Conservation (phyloP, 371 early-diverging fungal species). For the Capillidium rhysosporum region DNA sequence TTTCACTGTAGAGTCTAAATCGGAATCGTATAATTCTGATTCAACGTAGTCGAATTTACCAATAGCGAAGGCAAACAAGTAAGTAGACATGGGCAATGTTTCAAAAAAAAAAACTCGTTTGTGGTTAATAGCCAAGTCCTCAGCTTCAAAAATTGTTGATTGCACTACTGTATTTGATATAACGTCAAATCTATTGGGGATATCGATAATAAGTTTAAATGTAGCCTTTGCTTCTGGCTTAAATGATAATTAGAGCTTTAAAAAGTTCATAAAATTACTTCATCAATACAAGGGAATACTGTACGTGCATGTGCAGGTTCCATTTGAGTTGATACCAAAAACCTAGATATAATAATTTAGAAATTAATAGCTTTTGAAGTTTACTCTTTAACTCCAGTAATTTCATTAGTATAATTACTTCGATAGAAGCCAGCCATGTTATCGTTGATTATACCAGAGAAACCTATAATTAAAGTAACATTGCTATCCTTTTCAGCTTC, state of each 20-base stretch:
- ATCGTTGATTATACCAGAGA: slow-evolving; percentile 52
- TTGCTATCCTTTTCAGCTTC: background rate
- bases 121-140: background rate
- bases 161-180: slow-evolving; percentile 77
- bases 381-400: slow-evolving; percentile 20
- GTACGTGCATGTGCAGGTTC: slow-evolving; percentile 83
- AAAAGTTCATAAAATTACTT: slow-evolving; percentile 12
- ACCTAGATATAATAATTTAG: too few species aligned
- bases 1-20: slow-evolving; percentile 34
- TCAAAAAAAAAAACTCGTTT: too few species aligned
- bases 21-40: slow-evolving; percentile 31
- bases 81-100: slow-evolving; percentile 5
- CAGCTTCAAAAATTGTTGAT: slow-evolving; percentile 74
- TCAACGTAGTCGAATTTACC: slow-evolving; percentile 85
- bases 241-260: too few species aligned
- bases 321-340: slow-evolving; percentile 73
- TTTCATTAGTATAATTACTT: slow-evolving; percentile 37
- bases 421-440: slow-evolving; percentile 77
- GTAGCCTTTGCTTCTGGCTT: slow-evolving; percentile 72
- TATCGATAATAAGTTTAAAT: slow-evolving; percentile 57
- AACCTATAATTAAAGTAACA: slow-evolving; percentile 24
- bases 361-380: too few species aligned
- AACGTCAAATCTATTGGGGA: slow-evolving; percentile 39
- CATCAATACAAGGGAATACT: slow-evolving; percentile 86
- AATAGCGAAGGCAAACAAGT: slow-evolving; percentile 71